phyloP scores from a whole-genome alignment of 805 yeast genomes.

The Priceomyces medius region DNA sequence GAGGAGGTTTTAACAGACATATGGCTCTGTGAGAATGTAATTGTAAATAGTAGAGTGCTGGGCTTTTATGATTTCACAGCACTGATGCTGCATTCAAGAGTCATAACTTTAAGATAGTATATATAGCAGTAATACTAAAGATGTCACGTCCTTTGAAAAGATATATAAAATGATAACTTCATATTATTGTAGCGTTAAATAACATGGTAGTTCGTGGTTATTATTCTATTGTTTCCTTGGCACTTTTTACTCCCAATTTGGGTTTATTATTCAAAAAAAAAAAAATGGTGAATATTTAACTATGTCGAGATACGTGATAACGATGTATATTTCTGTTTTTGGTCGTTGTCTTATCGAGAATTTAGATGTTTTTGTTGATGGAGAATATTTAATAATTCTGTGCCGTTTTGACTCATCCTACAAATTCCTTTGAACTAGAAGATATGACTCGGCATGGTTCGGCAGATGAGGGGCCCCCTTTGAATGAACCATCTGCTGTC shows the following conservation, averaged over 20 bases:
- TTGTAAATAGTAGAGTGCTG: neutral
- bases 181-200: too few relatives aligned
- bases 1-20: neutral
- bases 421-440: slow-evolving; percentile 3
- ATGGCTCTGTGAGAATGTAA: neutral
- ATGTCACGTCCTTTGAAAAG: neutral
- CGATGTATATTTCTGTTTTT: too few relatives aligned
- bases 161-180: too few relatives aligned
- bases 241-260: too few relatives aligned
- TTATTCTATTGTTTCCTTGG: too few relatives aligned
- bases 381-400: neutral
- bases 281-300: too few relatives aligned
- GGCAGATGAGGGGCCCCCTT: neutral
- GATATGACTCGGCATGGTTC: slow-evolving; percentile 3
- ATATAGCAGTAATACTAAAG: neutral
- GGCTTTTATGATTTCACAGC: neutral
- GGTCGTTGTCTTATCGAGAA: neutral
- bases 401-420: slow-evolving; percentile 2
- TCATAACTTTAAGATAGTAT: neutral
- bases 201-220: too few relatives aligned
- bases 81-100: neutral
- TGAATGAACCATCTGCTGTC: neutral
- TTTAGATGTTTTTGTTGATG: neutral
- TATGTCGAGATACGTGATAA: too few relatives aligned
- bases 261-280: too few relatives aligned